Evolutionary conservation across 2,329 filamentous ascomycete species (phyloP).

Genomic region (Cadophora gregata): DNA sequence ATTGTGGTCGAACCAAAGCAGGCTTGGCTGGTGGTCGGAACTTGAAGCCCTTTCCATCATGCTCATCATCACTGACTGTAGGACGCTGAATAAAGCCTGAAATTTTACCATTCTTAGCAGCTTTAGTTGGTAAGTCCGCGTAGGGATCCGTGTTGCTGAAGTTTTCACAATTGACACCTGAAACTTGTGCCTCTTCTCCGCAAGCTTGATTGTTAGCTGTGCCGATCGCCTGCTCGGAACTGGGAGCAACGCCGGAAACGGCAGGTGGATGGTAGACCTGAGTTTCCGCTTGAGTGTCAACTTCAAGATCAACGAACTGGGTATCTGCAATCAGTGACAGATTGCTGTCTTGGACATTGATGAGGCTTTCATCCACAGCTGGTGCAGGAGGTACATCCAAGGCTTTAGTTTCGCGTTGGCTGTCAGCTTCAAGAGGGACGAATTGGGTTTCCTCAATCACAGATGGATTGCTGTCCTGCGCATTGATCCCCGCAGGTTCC

Average conservation of each 20-base stretch:
- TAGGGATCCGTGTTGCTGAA: neutral
- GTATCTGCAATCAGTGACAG: constrained; percentile 32
- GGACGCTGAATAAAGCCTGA: neutral
- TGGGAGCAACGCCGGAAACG: too few species aligned
- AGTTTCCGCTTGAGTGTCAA: constrained; percentile 32
- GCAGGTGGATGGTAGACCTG: neutral
- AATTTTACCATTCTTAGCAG: neutral
- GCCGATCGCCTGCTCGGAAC: neutral
- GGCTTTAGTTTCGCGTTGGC: constrained; percentile 24
- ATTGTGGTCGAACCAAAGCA: neutral
- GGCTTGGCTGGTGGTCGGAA: neutral
- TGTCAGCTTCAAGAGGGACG: constrained; percentile 33
- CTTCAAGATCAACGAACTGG: constrained; percentile 35
- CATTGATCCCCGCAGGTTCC: constrained; percentile 8
- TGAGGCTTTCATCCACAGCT: neutral
- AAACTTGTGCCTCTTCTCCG: too few species aligned
- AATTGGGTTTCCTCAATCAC: constrained; percentile 36
- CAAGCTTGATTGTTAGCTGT: neutral
- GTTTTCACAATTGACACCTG: neutral
- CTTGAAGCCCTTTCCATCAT: neutral
- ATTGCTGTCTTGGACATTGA: constrained; percentile 20
- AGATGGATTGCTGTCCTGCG: constrained; percentile 24
- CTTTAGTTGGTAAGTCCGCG: neutral
- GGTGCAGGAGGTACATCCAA: neutral
- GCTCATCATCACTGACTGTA: neutral